Evolutionary conservation across 169 alveolate species (phyloP).

Genomic region (Plasmodium gonderi): DNA sequence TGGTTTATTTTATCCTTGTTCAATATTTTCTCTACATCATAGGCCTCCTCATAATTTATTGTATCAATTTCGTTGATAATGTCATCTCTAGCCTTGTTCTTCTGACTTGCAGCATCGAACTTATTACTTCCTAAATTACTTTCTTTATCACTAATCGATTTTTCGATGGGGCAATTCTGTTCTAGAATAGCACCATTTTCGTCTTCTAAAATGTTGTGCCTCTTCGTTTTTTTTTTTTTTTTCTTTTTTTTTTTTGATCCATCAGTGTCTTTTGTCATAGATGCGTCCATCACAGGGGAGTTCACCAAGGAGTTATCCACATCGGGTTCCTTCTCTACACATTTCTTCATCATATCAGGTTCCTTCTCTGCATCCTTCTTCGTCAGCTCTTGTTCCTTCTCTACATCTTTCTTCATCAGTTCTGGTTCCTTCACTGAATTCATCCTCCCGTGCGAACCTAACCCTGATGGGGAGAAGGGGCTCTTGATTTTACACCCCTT

Average conservation of each 20-base stretch:
- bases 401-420: background rate
- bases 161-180: background rate
- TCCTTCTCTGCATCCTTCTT: too few relatives aligned
- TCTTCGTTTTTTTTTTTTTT: background rate
- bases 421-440: too few relatives aligned
- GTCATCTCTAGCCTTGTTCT: background rate
- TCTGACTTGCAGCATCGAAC: background rate
- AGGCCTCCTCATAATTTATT: too few relatives aligned
- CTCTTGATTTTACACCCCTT: background rate
- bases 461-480: background rate
- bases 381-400: background rate
- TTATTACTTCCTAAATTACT: background rate
- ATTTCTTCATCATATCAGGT: too few relatives aligned
- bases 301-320: too few relatives aligned
- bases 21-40: too few relatives aligned
- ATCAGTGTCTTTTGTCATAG: background rate
- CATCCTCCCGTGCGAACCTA: too few relatives aligned
- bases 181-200: background rate
- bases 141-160: background rate
- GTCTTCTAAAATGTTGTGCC: background rate
- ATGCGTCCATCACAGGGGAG: background rate
- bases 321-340: too few relatives aligned
- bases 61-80: background rate
- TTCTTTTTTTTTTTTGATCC: background rate
- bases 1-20: too few relatives aligned